Conservation (phyloP, 176 grass and related monocot species). For the Oryza longistaminata region DNA sequence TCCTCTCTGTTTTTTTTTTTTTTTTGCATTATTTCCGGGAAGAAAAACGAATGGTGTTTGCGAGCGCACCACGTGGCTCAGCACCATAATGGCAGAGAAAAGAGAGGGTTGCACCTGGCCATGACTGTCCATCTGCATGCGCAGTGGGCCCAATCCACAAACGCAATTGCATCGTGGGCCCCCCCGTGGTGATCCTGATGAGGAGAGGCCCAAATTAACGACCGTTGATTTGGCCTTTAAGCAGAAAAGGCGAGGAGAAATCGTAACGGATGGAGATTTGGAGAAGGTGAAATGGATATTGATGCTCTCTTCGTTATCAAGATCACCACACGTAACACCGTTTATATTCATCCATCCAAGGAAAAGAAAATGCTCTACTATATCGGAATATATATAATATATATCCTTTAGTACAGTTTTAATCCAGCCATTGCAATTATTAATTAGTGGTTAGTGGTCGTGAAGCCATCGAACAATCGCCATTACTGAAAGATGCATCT, state of each 20-base stretch:
- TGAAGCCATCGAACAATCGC: not conserved
- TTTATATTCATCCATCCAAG: not conserved
- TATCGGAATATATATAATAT: not conserved
- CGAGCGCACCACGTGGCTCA: not conserved
- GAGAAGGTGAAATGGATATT: not conserved
- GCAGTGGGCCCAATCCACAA: not conserved
- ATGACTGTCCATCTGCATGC: not conserved
- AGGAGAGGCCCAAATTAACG: not conserved
- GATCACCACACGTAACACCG: not conserved
- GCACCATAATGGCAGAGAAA: not conserved
- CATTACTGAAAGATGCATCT: not conserved
- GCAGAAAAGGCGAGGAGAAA: not conserved
- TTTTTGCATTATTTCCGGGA: not conserved
- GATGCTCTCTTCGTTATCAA: not conserved
- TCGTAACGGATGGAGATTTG: not conserved
- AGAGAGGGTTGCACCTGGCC: not conserved
- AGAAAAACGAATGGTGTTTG: not conserved
- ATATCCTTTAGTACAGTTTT: not conserved
- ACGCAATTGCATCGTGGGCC: not conserved
- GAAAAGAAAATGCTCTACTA: not conserved
- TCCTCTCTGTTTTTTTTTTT: too few relatives aligned
- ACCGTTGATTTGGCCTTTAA: constrained; percentile 17
- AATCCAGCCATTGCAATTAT: not conserved
- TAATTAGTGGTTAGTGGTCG: not conserved
- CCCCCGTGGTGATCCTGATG: not conserved